A percentile compares a stretch with the other conserved stretches of the same genome.
Evolutionary conservation across 768 basidiomycete species (phyloP).

Genomic region (Rhizopogon rudus): DNA sequence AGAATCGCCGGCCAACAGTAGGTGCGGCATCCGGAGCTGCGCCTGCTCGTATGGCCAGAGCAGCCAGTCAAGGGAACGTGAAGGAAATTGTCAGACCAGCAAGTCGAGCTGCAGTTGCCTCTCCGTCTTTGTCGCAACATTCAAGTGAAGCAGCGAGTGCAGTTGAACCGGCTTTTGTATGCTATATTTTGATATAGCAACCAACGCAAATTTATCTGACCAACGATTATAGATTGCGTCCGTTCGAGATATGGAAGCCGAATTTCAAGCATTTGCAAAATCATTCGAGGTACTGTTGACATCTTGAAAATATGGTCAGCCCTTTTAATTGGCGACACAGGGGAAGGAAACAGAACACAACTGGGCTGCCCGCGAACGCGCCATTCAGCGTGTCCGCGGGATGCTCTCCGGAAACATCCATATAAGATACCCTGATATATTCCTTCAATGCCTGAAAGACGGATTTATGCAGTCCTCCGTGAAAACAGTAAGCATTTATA

Average conservation of each 20-base stretch:
- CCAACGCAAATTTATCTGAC: constrained; percentile 1
- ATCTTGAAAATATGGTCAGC: not conserved
- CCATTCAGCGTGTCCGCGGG: constrained; percentile 74
- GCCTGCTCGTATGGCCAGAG: constrained; percentile 34
- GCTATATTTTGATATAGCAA: constrained; percentile 17
- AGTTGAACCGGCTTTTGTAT: constrained; percentile 66
- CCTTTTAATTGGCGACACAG: constrained; percentile 30
- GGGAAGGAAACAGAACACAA: constrained; percentile 98
- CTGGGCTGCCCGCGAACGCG: constrained; percentile 79
- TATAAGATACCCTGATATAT: constrained; percentile 65
- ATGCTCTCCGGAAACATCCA: constrained; percentile 88
- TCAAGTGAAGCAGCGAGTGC: constrained; percentile 38
- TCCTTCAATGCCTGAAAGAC: constrained; percentile 69
- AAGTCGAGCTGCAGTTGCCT: constrained; percentile 52
- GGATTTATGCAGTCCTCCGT: constrained; percentile 77
- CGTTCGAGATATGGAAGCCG: constrained; percentile 75
- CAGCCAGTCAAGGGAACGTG: constrained; percentile 44
- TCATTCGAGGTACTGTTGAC: constrained; percentile 64
- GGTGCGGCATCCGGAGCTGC: constrained; percentile 21
- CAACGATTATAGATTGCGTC: constrained; percentile 64
- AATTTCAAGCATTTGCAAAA: constrained; percentile 76
- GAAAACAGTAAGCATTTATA: constrained; percentile 62
- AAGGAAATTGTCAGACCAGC: constrained; percentile 50
- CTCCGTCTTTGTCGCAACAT: constrained; percentile 38
- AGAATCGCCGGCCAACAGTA: constrained; percentile 44